Evolutionary conservation across 768 basidiomycete species (phyloP), one percentile per base, ranked within the genome.

Genomic region (Pilatotrama ljubarskyi): DNA sequence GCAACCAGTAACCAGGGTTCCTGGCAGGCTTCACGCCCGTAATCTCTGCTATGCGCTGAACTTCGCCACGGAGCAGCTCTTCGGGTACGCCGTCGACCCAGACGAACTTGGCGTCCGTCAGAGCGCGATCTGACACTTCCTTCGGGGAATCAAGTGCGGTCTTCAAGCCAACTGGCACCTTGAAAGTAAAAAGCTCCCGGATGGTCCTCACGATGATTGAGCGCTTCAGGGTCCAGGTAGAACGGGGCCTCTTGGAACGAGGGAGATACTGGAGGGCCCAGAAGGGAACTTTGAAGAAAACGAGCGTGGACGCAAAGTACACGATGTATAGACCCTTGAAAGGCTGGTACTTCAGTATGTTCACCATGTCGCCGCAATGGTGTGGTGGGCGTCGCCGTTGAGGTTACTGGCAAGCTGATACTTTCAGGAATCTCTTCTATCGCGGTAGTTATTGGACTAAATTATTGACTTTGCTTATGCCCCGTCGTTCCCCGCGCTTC

Each of bases 1-100:
- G 58, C 6, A 64, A 24, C 68, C 70, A 71, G 55, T 69, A 71
- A 3, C 61, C 69, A 0, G 63, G 66, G n/a, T 68, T 62, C 13
- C 59, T 51, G 17, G 49, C 47, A 37, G 59, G 51, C 17, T 63
- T 51, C 7, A 65, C 66, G 17, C 46, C 48, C 8, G 55, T 64
- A 2, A 48, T 32, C 5, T 37, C 51, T 0, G 67, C 68, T 49
- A 58, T 57, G 14, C 58, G 51, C 29, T 57, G 62, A 13, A 69
- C 53, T 35, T 69, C 65, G 10, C 69, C 69, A 20, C 59, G 24
- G 52, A 71, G 47, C 38, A 68, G 62, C 18, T 61, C 41, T 18
- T 59, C 46, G 7, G 60, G 61, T 13, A 53, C 35, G 13, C 53
- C 41, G 0, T 65, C 57, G 22, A 65, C 35, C 60, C 64, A 62